These are phyloP conservation scores for Dissophora globulifera DNA, from an alignment of 192 early-diverging fungal species.

Conservation along the genomic window DNA sequence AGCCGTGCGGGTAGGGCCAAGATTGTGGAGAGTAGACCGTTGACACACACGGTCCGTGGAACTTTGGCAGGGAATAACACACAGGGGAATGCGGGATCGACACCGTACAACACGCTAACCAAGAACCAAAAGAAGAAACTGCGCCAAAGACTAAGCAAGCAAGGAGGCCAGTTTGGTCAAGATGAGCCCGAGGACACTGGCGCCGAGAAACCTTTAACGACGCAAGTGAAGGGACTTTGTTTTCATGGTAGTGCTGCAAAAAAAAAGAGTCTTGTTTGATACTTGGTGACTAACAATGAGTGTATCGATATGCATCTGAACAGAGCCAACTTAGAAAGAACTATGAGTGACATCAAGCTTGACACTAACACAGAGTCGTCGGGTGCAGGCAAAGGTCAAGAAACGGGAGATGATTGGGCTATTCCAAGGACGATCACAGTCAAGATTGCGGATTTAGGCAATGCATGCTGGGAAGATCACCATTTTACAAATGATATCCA, in stretches of 20 bases:
- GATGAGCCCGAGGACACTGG: conserved; percentile 16
- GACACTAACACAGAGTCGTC: conserved; percentile 27
- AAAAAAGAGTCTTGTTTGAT: too few species aligned
- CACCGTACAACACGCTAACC: conserved; percentile 46
- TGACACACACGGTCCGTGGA: conserved; percentile 17
- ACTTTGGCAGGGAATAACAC: not conserved
- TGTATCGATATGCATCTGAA: not conserved
- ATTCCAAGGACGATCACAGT: conserved; percentile 66
- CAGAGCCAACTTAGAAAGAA: conserved; percentile 45
- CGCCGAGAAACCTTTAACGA: conserved; percentile 15
- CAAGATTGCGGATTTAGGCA: conserved; percentile 97
- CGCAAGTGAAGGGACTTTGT: conserved; percentile 37
- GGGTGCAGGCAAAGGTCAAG: not conserved
- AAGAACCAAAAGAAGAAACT: conserved; percentile 53
- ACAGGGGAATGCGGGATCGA: conserved; percentile 1
- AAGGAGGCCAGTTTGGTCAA: conserved; percentile 8
- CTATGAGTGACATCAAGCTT: conserved; percentile 49
- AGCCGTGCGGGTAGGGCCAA: conserved; percentile 41
- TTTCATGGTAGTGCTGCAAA: too few species aligned
- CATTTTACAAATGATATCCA: conserved; percentile 98
- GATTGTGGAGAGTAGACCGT: conserved; percentile 39
- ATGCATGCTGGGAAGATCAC: conserved; percentile 96
- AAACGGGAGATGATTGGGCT: too few species aligned
- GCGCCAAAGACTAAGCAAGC: conserved; percentile 46
- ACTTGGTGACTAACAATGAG: too few species aligned